These are phyloP conservation scores for Stachybotrys chartarum DNA, from an alignment of 2,329 filamentous ascomycete genomes.

Conservation along the genomic window DNA sequence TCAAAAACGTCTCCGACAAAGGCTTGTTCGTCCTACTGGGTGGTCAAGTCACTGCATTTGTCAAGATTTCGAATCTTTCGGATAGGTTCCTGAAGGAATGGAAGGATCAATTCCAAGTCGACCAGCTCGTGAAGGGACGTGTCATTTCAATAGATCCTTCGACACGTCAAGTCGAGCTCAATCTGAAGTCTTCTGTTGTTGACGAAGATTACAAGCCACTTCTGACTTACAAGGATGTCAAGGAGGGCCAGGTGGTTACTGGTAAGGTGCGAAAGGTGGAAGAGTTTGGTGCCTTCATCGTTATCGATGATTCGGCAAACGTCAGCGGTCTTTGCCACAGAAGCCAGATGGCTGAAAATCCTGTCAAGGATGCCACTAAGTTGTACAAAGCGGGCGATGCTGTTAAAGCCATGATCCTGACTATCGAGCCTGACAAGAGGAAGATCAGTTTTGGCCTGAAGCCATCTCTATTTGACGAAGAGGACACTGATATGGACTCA, in stretches of 20 bases:
- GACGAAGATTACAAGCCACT: conserved; percentile 71
- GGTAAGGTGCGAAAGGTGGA: conserved; percentile 91
- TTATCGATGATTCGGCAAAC: conserved; percentile 79
- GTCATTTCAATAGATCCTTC: conserved; percentile 64
- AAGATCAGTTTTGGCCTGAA: conserved; percentile 88
- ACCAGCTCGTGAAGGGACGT: conserved; percentile 86
- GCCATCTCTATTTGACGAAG: conserved; percentile 77
- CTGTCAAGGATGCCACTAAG: conserved; percentile 76
- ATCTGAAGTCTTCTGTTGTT: conserved; percentile 76
- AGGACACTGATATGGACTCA: conserved; percentile 43
- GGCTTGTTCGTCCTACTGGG: conserved; percentile 83
- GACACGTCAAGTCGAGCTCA: conserved; percentile 72
- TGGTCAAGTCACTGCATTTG: conserved; percentile 71
- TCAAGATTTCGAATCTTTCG: conserved; percentile 81
- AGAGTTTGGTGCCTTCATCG: conserved; percentile 90
- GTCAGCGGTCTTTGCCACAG: conserved; percentile 91
- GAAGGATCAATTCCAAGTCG: conserved; percentile 81
- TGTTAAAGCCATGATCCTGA: conserved; percentile 88
- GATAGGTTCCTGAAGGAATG: conserved; percentile 92
- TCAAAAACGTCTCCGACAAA: conserved; percentile 83
- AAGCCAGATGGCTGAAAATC: conserved; percentile 81
- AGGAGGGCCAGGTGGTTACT: conserved; percentile 73
- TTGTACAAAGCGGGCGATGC: conserved; percentile 83
- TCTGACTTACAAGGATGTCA: conserved; percentile 68
- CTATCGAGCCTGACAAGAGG: conserved; percentile 66